Evolutionary conservation across 2,329 filamentous ascomycete species (phyloP), one percentile per base, ranked within the genome.

Genomic region (Pseudogymnoascus sp.): DNA sequence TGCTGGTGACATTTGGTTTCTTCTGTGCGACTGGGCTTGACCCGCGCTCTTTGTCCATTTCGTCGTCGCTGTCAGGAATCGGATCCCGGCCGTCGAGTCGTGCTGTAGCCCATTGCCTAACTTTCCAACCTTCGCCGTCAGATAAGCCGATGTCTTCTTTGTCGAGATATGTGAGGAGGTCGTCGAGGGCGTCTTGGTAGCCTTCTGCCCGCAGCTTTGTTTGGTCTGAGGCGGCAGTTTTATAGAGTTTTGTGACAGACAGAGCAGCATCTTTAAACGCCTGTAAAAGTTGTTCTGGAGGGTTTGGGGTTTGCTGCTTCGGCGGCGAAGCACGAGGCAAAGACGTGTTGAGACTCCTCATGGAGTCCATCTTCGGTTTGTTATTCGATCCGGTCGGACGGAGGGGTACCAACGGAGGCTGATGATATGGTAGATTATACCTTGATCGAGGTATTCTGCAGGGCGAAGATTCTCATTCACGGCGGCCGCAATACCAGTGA

Each of bases 231-330:
- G 90, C 88, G 2, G 93, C 93, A 40, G 88, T 93, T 77, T 96
- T 97, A 79, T 97, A 97, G 12, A 99, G 86, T 71, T 96, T 96
- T 58, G 95, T 97, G 62, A 97, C 93, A 5, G 92, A 96, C 35
- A 97, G 82, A 18, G 95, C 95, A 35, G 95, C 95, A 14, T 89
- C 87, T 75, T 92, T 95, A 82, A 99, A 99, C 63, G 91, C 88
- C 69, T 93, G 88, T 63, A 97, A 85, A 58, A 97, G 85, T 72
- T 86, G 82, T 71, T 88, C 85, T 16, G 83, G 81, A 16, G 79
- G 77, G 52, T 80, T 79, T 63, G 70, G 73, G n/a, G 69, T 49
- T 41, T 68, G 69, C 60, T 74, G 73, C 63, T 75, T 80, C 67
- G 78, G 73, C 38, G 79, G 77, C 12, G 80, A 79, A 64, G 76